These are phyloP conservation scores for Apophysomyces sp. DNA, from an alignment of 371 early-diverging fungal species.

Conservation along the genomic window DNA sequence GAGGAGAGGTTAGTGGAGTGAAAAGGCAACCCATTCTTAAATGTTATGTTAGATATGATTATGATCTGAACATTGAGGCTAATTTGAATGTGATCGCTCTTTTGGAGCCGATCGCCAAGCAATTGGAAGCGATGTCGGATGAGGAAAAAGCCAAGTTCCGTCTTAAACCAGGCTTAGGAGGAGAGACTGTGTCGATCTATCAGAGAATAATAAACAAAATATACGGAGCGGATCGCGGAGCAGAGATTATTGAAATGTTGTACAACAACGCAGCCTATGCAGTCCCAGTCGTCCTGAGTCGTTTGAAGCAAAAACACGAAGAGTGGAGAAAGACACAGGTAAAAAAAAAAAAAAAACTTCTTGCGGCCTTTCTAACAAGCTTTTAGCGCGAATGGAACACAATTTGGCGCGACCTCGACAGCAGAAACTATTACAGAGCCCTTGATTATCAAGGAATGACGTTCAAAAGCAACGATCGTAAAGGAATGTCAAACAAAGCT, in stretches of 20 bases:
- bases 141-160: slow-evolving; percentile 77
- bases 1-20: slow-evolving; percentile 88
- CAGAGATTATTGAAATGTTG: slow-evolving; percentile 92
- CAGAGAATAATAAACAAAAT: slow-evolving; percentile 87
- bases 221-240: slow-evolving; percentile 83
- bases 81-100: slow-evolving; percentile 86
- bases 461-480: slow-evolving; percentile 90
- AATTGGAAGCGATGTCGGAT: slow-evolving; percentile 71
- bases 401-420: slow-evolving; percentile 94
- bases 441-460: slow-evolving; percentile 93
- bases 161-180: slow-evolving; percentile 78
- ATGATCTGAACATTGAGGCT: slow-evolving; percentile 96
- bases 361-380: slow-evolving; percentile 28
- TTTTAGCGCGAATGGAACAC: slow-evolving; percentile 93
- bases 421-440: slow-evolving; percentile 95
- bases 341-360: too few species aligned
- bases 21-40: too few species aligned
- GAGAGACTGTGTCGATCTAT: slow-evolving; percentile 83
- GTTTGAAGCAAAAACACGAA: slow-evolving; percentile 95
- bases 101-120: slow-evolving; percentile 80
- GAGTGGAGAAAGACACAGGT: slow-evolving; percentile 80
- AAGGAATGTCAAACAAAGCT: slow-evolving; percentile 73
- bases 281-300: slow-evolving; percentile 92
- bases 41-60: slow-evolving; percentile 60
- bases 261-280: slow-evolving; percentile 89